phyloP scores from a whole-genome alignment of 2,329 filamentous ascomycete species.

The Colletotrichum chlorophyti region DNA sequence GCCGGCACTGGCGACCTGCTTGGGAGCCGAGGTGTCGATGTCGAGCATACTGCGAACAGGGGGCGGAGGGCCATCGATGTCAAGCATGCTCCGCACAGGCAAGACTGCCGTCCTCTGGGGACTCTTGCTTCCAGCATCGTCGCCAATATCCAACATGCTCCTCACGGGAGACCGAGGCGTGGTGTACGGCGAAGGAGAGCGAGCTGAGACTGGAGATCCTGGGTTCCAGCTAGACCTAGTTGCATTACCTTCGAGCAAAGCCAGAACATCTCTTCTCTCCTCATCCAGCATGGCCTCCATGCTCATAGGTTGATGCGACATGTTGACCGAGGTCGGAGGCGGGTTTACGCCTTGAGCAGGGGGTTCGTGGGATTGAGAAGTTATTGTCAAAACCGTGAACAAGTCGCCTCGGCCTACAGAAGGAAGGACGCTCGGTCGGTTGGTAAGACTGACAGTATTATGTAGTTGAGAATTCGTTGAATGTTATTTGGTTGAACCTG shows the following conservation, averaged over 20 bases:
- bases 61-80: slow-evolving; percentile 54
- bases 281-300: slow-evolving; percentile 80
- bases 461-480: too few species aligned
- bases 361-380: background rate
- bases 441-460: too few species aligned
- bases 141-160: slow-evolving; percentile 70
- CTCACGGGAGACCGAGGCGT: slow-evolving; percentile 71
- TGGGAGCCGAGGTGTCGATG: slow-evolving; percentile 45
- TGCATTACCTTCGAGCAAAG: slow-evolving; percentile 64
- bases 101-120: slow-evolving; percentile 47
- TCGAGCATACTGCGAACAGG: slow-evolving; percentile 61
- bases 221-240: slow-evolving; percentile 36
- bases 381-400: background rate
- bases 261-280: slow-evolving; percentile 76
- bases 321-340: slow-evolving; percentile 28
- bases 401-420: too few species aligned
- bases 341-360: background rate
- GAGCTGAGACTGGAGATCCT: slow-evolving; percentile 40
- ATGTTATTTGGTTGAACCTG: background rate
- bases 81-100: slow-evolving; percentile 72
- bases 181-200: slow-evolving; percentile 61
- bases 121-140: slow-evolving; percentile 44
- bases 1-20: slow-evolving; percentile 45
- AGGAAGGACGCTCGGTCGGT: too few species aligned
- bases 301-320: slow-evolving; percentile 65